phyloP scores from a whole-genome alignment of 2,329 filamentous ascomycete species.

The Calonectria montana region DNA sequence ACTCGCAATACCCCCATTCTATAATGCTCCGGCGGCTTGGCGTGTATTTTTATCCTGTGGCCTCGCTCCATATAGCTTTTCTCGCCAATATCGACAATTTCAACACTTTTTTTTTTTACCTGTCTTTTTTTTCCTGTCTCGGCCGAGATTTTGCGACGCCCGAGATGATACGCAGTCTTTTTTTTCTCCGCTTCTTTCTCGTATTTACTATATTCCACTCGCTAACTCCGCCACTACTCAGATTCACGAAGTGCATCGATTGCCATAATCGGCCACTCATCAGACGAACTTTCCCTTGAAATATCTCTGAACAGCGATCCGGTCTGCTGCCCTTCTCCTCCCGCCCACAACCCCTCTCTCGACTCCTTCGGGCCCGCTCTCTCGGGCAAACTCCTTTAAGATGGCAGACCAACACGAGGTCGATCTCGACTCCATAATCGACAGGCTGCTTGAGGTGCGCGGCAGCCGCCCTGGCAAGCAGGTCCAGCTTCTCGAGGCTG shows the following conservation, averaged over 20 bases:
- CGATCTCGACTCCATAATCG: conserved; percentile 99
- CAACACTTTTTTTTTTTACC: background rate
- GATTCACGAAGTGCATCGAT: conserved; percentile 49
- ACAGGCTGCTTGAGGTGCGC: conserved; percentile 95
- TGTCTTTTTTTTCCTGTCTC: conserved; percentile 27
- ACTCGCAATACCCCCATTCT: background rate
- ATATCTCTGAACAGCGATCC: conserved; percentile 45
- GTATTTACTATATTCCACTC: conserved; percentile 27
- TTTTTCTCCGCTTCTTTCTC: conserved; percentile 3
- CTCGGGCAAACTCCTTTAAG: conserved; percentile 51
- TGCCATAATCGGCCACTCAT: conserved; percentile 41
- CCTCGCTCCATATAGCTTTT: background rate
- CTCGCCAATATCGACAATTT: background rate
- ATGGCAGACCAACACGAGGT: conserved; percentile 84
- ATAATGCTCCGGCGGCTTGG: background rate
- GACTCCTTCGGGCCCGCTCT: conserved; percentile 54
- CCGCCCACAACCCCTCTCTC: conserved; percentile 40
- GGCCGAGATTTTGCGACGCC: conserved; percentile 29
- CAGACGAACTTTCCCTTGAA: conserved; percentile 43
- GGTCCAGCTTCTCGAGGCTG: conserved; percentile 94
- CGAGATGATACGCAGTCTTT: conserved; percentile 19
- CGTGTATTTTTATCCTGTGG: background rate
- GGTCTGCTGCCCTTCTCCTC: conserved; percentile 40
- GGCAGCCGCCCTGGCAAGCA: conserved; percentile 98
- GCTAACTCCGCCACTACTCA: conserved; percentile 36